These are phyloP conservation scores for Termitomyces sp. DNA, from an alignment of 768 basidiomycete species.

Conservation along the genomic window DNA sequence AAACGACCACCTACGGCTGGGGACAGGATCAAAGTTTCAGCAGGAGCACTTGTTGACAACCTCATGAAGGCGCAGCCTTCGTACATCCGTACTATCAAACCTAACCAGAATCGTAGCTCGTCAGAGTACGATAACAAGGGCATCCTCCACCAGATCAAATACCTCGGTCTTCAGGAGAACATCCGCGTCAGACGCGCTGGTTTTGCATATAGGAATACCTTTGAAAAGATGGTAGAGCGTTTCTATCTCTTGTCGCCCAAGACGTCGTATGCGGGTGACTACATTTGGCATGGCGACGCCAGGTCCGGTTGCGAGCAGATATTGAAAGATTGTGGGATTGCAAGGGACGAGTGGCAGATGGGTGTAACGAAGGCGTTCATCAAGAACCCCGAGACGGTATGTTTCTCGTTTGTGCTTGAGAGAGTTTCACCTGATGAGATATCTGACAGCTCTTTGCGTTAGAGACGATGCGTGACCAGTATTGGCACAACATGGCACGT, in stretches of 20 bases:
- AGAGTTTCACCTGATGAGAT: neutral
- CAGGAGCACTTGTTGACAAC: constrained; percentile 93
- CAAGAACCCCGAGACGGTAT: constrained; percentile 96
- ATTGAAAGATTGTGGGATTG: constrained; percentile 91
- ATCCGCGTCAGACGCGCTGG: constrained; percentile 96
- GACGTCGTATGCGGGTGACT: constrained; percentile 98
- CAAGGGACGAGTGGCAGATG: constrained; percentile 99
- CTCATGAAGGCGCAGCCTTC: constrained; percentile 96
- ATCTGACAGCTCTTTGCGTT: constrained; percentile 83
- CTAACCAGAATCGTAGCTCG: constrained; percentile 92
- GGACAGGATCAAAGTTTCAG: constrained; percentile 97
- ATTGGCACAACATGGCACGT: constrained; percentile 99
- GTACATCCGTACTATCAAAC: constrained; percentile 99
- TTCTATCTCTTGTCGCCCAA: constrained; percentile 94
- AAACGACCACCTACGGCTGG: constrained; percentile 97
- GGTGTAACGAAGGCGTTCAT: constrained; percentile 98
- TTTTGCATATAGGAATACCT: constrained; percentile 97
- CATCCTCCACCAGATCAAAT: constrained; percentile 98
- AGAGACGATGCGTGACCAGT: constrained; percentile 97
- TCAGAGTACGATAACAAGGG: constrained; percentile 93
- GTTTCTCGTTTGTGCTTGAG: constrained; percentile 16
- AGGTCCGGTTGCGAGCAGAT: constrained; percentile 92
- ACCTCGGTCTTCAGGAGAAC: constrained; percentile 97
- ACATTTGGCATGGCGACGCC: constrained; percentile 90
- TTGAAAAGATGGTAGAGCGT: constrained; percentile 98